These are phyloP conservation scores for Globisporangium polare DNA, from an alignment of 352 stramenopile genomes.

Conservation along the genomic window DNA sequence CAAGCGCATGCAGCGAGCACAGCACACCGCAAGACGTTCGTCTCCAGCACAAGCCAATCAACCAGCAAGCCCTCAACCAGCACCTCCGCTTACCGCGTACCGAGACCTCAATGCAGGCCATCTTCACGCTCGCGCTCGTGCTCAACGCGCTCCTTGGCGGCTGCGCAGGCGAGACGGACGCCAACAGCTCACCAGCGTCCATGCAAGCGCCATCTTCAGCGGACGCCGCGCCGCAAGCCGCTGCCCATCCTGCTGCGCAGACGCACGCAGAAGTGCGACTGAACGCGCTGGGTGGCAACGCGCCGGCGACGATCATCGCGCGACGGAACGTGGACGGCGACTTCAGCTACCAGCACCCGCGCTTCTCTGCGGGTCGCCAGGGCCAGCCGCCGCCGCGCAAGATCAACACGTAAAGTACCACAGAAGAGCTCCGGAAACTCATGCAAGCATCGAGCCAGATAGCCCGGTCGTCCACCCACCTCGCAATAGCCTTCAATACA, in stretches of 20 bases:
- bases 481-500: no score
- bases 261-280: neutral
- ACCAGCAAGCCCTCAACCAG: neutral
- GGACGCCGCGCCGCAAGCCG: neutral
- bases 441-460: no score
- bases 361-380: neutral
- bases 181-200: neutral
- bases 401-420: slow-evolving; percentile 5
- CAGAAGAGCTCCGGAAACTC: no score
- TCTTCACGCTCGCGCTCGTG: slow-evolving; percentile 40
- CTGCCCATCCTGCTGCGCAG: no score
- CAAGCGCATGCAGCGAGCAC: neutral
- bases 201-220: neutral
- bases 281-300: neutral
- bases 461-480: no score
- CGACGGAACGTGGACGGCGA: slow-evolving; percentile 1
- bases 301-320: neutral
- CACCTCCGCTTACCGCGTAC: no score
- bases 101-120: slow-evolving; percentile 38
- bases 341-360: slow-evolving; percentile 5
- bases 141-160: slow-evolving; percentile 25
- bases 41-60: neutral
- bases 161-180: neutral
- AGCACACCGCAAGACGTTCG: neutral
- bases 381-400: slow-evolving; percentile 4